These are phyloP conservation scores for Iris macrosiphon DNA, from an alignment of 106 monocot species.

Conservation along the genomic window DNA sequence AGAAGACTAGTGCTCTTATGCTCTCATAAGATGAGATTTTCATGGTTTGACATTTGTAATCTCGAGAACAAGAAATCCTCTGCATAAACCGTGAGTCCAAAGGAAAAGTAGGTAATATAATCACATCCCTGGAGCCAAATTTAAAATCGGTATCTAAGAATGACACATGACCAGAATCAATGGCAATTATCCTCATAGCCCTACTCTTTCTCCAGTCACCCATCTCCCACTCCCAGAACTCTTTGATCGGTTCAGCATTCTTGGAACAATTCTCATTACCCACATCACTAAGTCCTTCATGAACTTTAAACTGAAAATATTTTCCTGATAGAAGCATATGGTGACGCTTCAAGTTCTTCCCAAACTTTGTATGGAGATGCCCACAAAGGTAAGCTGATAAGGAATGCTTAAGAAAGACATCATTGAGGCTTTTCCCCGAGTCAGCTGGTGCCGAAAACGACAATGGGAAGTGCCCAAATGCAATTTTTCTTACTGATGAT, in stretches of 20 bases:
- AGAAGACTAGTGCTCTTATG: slow-evolving; percentile 79
- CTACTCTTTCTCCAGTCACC: slow-evolving; percentile 93
- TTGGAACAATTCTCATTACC: slow-evolving; percentile 34
- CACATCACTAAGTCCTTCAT: slow-evolving; percentile 16
- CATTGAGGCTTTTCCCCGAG: slow-evolving; percentile 57
- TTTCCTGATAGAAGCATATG: slow-evolving; percentile 33
- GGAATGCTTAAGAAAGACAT: slow-evolving; percentile 78
- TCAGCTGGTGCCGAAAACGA: slow-evolving; percentile 79
- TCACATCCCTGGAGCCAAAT: slow-evolving; percentile 46
- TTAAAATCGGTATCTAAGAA: slow-evolving; percentile 65
- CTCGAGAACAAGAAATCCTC: slow-evolving; percentile 38
- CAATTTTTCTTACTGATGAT: slow-evolving; percentile 52
- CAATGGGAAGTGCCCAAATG: slow-evolving; percentile 91
- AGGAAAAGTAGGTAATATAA: slow-evolving; percentile 85
- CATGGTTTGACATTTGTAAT: slow-evolving; percentile 48
- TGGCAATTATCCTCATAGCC: slow-evolving; percentile 66
- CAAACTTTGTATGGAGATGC: slow-evolving; percentile 88
- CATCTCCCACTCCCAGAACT: slow-evolving; percentile 99
- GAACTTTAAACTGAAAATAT: slow-evolving; percentile 72
- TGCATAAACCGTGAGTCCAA: slow-evolving; percentile 92
- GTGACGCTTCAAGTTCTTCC: slow-evolving; percentile 83
- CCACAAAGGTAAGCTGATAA: slow-evolving; percentile 92
- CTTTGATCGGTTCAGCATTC: slow-evolving; percentile 25
- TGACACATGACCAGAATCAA: slow-evolving; percentile 88
- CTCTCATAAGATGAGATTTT: slow-evolving; percentile 40